A percentile compares a stretch with the other conserved stretches of the same genome.
Conservation (phyloP, 2,329 filamentous ascomycete genomes). For the Penicillium olsonii region DNA sequence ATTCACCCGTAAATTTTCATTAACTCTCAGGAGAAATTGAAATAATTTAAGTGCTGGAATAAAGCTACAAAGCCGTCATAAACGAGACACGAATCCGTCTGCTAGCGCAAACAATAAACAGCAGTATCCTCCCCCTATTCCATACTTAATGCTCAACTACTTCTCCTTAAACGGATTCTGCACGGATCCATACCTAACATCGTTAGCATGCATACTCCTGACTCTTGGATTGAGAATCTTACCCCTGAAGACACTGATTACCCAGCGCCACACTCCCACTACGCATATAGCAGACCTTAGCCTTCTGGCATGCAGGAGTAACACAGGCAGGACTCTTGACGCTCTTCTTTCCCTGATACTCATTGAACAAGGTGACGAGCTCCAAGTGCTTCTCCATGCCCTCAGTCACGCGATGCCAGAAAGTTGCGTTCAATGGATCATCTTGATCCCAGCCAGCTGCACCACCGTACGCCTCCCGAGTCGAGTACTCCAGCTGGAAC, state of each 20-base stretch:
- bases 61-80: too few relatives aligned
- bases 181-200: slow-evolving; percentile 40
- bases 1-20: too few relatives aligned
- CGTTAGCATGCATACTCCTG: slow-evolving; percentile 4
- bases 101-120: background rate
- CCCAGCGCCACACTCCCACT: slow-evolving; percentile 57
- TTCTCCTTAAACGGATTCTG: slow-evolving; percentile 38
- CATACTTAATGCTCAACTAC: background rate
- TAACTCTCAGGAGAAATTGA: too few relatives aligned
- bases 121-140: too few relatives aligned
- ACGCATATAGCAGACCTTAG: slow-evolving; percentile 62
- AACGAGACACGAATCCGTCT: background rate
- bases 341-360: slow-evolving; percentile 55
- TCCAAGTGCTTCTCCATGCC: slow-evolving; percentile 55
- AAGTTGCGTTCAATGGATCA: slow-evolving; percentile 59
- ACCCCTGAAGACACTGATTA: slow-evolving; percentile 55
- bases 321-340: slow-evolving; percentile 55
- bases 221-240: slow-evolving; percentile 6
- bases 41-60: too few relatives aligned
- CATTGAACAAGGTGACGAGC: slow-evolving; percentile 55
- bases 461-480: slow-evolving; percentile 51
- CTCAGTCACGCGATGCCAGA: slow-evolving; percentile 61
- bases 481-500: slow-evolving; percentile 54
- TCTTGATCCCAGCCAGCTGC: slow-evolving; percentile 48
- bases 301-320: slow-evolving; percentile 51